Evolutionary conservation across 768 basidiomycete species (phyloP), one percentile per base, ranked within the genome.

Genomic region (Cyclocybe aegerita): DNA sequence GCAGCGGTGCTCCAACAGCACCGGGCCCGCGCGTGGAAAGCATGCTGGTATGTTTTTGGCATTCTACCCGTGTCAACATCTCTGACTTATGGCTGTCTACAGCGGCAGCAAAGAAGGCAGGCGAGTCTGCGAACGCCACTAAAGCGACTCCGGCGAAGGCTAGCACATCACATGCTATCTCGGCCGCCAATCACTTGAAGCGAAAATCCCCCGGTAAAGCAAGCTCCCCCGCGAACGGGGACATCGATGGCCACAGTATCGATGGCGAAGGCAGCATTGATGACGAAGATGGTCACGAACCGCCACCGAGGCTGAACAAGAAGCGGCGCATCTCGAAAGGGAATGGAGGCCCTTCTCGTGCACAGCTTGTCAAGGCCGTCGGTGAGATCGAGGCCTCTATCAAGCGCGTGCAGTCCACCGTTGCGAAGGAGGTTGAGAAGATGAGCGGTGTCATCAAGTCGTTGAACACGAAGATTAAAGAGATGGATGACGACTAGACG

Each of bases 1-100:
- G 57, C 74, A 75, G 59, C 74, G 73, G 60, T 77, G 75, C 57
- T 73, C 74, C 16, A 77, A 77, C 54, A 71, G 69, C 61, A 71
- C 69, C 36, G 73, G 71, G 32, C 71, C 75, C 43, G 70, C 71
- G 32, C 70, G 73, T 43, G 71, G 73, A 31, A 69, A 69, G 58
- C 70, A 71, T 54, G 66, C 71, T 50, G 64, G 70, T 68, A 47
- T 55, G 70, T 64, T 31, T 45, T 16, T 52, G 17, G 37, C 48
- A 43, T 45, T 31, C 42, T 51, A 47, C 38, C 38, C 39, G 16
- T 47, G 15, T 38, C 39, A 16, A 30, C 47, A 48, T 39, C 36
- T 47, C 39, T 48, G 35, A 53, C 36, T 44, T 61, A n/a, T 41
- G 47, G 47, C 36, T 39, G 37, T 31, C 33, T 45, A 39, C 49